These are phyloP conservation scores for Penicillium sp. DNA, from an alignment of 2,329 filamentous ascomycete species.

Conservation along the genomic window DNA sequence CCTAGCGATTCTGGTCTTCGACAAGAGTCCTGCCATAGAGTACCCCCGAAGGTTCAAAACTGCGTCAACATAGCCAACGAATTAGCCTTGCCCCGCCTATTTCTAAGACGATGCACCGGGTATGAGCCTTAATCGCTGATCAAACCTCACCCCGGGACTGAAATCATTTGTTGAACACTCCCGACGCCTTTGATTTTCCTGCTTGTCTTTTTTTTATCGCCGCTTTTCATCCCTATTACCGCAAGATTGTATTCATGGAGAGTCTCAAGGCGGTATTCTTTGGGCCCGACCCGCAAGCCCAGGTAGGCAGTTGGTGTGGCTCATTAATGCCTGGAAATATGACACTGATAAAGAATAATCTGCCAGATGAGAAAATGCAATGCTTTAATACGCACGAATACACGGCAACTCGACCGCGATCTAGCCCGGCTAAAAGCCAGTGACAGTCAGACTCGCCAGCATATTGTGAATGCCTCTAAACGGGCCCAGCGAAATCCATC, in stretches of 20 bases:
- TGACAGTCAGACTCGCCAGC: constrained; percentile 79
- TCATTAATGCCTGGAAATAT: background rate
- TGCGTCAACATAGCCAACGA: background rate
- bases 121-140: constrained; percentile 9
- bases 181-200: background rate
- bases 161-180: background rate
- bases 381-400: constrained; percentile 80
- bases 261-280: constrained; percentile 81
- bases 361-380: constrained; percentile 91
- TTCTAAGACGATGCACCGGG: constrained; percentile 7
- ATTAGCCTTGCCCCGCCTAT: constrained; percentile 9
- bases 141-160: background rate
- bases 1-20: background rate
- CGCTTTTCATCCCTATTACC: background rate
- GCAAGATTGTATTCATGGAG: constrained; percentile 65
- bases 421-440: constrained; percentile 74
- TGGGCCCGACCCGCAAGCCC: constrained; percentile 87
- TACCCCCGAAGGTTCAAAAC: background rate
- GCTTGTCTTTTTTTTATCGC: background rate
- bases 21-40: background rate
- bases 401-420: constrained; percentile 92
- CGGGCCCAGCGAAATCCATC: constrained; percentile 78
- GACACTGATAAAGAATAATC: constrained; percentile 11
- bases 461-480: constrained; percentile 79
- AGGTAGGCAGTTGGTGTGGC: constrained; percentile 58